Conservation (phyloP, 2,329 filamentous ascomycete genomes). For the Ciborinia camelliae region DNA sequence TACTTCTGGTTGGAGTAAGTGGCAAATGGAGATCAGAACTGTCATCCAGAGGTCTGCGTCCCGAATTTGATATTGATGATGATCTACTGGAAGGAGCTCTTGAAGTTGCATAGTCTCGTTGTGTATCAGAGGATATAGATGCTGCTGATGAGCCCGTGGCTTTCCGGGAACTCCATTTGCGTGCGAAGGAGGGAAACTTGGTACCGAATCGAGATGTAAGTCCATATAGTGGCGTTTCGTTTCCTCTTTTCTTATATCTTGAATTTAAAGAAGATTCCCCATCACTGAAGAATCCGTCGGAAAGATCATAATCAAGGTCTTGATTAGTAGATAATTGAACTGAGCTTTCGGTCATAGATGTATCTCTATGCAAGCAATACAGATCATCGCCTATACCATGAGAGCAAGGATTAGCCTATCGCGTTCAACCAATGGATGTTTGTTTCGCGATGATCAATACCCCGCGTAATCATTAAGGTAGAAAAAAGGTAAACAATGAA, state of each 20-base stretch:
- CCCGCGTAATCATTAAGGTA: conserved; percentile 14
- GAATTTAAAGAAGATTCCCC: conserved; percentile 51
- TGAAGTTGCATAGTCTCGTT: conserved; percentile 41
- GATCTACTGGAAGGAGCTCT: conserved; percentile 70
- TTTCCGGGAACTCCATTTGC: conserved; percentile 53
- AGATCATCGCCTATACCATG: conserved; percentile 54
- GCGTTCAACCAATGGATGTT: conserved; percentile 3
- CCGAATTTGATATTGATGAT: conserved; percentile 68
- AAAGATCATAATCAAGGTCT: conserved; percentile 60
- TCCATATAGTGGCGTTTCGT: conserved; percentile 58
- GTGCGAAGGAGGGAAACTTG: conserved; percentile 52
- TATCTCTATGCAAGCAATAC: conserved; percentile 54
- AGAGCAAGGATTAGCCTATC: conserved; percentile 24
- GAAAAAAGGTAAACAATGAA: neutral
- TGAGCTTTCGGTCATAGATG: conserved; percentile 35
- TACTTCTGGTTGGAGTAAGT: conserved; percentile 60
- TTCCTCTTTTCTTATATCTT: conserved; percentile 55
- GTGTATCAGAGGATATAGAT: conserved; percentile 28
- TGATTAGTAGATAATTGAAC: conserved; percentile 42
- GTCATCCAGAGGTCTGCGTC: conserved; percentile 46
- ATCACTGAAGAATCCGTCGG: conserved; percentile 61
- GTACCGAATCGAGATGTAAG: conserved; percentile 64
- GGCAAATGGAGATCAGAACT: conserved; percentile 51
- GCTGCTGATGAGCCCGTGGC: conserved; percentile 32
- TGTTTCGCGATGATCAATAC: conserved; percentile 14